Conservation (phyloP, 2,329 filamentous ascomycete genomes). For the Penicillium sp. region DNA sequence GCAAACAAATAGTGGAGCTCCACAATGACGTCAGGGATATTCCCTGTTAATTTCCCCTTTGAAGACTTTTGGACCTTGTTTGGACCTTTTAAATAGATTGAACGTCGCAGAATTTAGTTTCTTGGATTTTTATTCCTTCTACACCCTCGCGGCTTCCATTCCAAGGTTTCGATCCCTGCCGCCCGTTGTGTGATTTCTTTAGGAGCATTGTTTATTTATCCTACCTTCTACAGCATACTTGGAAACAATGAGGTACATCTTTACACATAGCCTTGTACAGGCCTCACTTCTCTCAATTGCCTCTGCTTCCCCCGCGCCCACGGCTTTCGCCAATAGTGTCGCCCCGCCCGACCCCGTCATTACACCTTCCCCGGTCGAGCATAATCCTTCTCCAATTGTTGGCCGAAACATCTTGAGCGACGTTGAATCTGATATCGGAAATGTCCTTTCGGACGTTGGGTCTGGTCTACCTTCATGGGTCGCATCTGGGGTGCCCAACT, state of each 20-base stretch:
- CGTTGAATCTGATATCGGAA: conserved; percentile 1
- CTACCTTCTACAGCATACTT: too few relatives aligned
- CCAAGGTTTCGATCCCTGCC: too few relatives aligned
- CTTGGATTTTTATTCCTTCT: neutral
- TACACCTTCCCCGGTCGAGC: conserved; percentile 16
- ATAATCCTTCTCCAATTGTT: conserved; percentile 14
- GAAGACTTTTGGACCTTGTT: neutral
- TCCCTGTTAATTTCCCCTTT: neutral
- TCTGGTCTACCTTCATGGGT: conserved; percentile 23
- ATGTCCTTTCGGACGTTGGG: conserved; percentile 12
- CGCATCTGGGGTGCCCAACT: conserved; percentile 24
- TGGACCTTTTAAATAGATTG: neutral
- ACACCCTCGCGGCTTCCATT: neutral
- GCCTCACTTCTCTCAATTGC: conserved; percentile 14
- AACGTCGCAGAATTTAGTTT: neutral
- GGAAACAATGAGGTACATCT: conserved; percentile 3
- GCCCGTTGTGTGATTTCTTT: neutral
- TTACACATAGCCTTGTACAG: conserved; percentile 4
- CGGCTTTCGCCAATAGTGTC: conserved; percentile 11
- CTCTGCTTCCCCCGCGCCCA: conserved; percentile 15
- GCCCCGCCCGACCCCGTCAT: conserved; percentile 12
- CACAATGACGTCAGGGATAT: neutral
- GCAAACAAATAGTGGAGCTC: too few relatives aligned
- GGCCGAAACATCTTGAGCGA: conserved; percentile 13
- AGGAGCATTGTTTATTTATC: neutral